A percentile compares a stretch with the other conserved stretches of the same genome.
Conservation (phyloP, 148 eudicot species). For the Dianthus caryophyllus region DNA sequence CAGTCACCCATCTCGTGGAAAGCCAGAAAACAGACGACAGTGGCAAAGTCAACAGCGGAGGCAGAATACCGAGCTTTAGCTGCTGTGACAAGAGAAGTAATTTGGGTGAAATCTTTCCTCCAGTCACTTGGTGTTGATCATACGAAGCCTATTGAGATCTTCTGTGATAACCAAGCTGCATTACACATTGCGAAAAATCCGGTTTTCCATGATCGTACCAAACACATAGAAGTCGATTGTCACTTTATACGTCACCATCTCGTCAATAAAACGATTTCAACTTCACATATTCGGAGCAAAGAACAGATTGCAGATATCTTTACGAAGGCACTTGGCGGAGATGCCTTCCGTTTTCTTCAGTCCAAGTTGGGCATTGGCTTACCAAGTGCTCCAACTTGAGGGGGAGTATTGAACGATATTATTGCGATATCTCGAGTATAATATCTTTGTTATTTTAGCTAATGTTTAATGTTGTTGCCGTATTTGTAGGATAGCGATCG, state of each 20-base stretch:
- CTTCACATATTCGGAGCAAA: background rate
- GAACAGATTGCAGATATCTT: background rate
- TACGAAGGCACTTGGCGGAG: background rate
- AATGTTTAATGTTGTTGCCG: too few relatives aligned
- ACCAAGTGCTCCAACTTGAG: constrained; percentile 1
- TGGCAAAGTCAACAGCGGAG: background rate
- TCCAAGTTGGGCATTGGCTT: background rate
- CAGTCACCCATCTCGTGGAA: background rate
- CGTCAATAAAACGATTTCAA: background rate
- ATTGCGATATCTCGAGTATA: background rate
- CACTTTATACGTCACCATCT: background rate
- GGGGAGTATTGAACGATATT: background rate
- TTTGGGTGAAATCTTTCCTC: background rate
- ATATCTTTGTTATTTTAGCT: too few relatives aligned
- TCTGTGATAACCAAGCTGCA: background rate
- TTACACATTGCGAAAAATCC: background rate
- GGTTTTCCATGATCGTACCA: background rate
- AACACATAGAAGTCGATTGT: background rate
- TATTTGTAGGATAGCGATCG: too few relatives aligned
- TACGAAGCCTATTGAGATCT: background rate
- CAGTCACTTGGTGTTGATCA: background rate
- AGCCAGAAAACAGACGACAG: background rate
- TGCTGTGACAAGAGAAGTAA: background rate
- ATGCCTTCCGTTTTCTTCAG: background rate
- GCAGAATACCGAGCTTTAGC: background rate